Evolutionary conservation across 2,329 filamentous ascomycete species (phyloP).

Genomic region (Didymella glomerata): DNA sequence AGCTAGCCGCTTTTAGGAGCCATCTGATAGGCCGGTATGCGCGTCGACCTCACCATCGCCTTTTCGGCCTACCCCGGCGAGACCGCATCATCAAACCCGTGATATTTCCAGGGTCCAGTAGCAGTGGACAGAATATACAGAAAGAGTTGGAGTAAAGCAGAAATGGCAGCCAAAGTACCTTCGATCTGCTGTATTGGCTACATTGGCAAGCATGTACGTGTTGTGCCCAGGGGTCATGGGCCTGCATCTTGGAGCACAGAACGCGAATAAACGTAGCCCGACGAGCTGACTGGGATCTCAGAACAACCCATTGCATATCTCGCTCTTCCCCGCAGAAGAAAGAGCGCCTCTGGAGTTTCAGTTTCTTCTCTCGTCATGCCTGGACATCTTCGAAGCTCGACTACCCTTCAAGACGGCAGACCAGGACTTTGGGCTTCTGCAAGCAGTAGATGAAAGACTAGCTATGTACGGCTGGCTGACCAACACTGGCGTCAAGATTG

Average conservation of each 20-base stretch:
- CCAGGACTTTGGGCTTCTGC: conserved; percentile 89
- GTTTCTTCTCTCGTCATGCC: conserved; percentile 86
- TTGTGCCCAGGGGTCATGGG: neutral
- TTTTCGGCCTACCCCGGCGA: conserved; percentile 37
- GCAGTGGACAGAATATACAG: neutral
- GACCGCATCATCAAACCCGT: conserved; percentile 24
- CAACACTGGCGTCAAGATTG: conserved; percentile 91
- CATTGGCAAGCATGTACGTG: conserved; percentile 76
- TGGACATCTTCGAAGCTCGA: conserved; percentile 92
- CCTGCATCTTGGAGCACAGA: neutral
- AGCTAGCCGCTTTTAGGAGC: conserved; percentile 37
- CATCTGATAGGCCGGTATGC: conserved; percentile 44
- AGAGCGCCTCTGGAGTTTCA: conserved; percentile 87
- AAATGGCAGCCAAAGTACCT: conserved; percentile 62
- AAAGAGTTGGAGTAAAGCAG: neutral
- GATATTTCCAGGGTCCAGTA: conserved; percentile 8
- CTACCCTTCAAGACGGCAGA: conserved; percentile 75
- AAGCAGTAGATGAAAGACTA: conserved; percentile 91
- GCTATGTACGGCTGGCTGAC: conserved; percentile 96
- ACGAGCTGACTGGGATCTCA: conserved; percentile 49
- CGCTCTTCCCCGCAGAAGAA: conserved; percentile 80
- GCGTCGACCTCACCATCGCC: conserved; percentile 33
- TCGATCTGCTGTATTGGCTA: conserved; percentile 93
- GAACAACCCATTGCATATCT: conserved; percentile 96
- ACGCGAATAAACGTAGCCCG: neutral